Base-by-base conservation (phyloP, 192 early-diverging fungal species). In the Piromyces finnis region DNA sequence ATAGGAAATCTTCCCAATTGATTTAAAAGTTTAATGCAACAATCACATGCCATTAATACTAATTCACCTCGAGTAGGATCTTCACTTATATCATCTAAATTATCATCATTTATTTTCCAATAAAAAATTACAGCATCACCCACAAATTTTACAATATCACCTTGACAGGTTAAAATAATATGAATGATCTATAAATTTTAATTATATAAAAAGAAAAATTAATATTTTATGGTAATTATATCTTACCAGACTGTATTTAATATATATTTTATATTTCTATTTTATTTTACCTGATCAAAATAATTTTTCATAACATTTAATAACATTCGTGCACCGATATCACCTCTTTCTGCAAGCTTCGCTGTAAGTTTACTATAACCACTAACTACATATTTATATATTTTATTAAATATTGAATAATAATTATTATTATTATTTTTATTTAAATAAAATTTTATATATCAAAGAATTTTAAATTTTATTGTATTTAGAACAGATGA, bases 141-240 rank as follows among this genome's bases (percentile, higher is more conserved):
- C 16, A 84, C 87, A 81, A 89, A 89, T 81, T 89, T 89, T n/a
- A 89, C 86, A 80, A 89, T 89, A 80, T 89, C 88, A 22, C 88
- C 88, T 26, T 85, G 87, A 79, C 88, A 84, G 29, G 77, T 41
- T 7, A 86, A 77, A 28, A 89, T 89, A 29, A 82, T 85, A 82
- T 88, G 81, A 77, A 89, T 89, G 80, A 89, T 89, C 88, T 89
- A 77, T 12, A 12, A 39, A 5, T n/a, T n/a, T n/a, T n/a, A n/a
- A n/a, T n/a, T n/a, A n/a, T n/a, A n/a, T n/a, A n/a, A n/a, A n/a
- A n/a, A n/a, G n/a, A n/a, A n/a, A n/a, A n/a, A n/a, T n/a, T n/a
- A n/a, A n/a, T n/a, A n/a, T n/a, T n/a, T n/a, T n/a, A n/a, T n/a
- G n/a, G n/a, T n/a, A n/a, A n/a, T 2, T 16, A 12, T 22, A 82